Conservation (phyloP, 2,329 filamentous ascomycete species). For the Sporothrix brasiliensis region DNA sequence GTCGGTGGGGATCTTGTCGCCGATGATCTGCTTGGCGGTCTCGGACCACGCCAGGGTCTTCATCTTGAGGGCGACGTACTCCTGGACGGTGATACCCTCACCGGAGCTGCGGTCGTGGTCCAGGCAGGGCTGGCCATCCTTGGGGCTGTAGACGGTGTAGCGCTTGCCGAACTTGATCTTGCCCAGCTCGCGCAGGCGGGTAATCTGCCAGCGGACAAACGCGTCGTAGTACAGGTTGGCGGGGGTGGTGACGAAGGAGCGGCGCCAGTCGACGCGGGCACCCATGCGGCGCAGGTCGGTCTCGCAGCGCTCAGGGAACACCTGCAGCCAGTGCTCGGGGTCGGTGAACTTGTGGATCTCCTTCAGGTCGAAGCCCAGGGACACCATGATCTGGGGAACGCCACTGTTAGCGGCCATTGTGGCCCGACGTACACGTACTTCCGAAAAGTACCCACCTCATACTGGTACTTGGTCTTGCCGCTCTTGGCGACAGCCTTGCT, state of each 20-base stretch:
- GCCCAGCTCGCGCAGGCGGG: conserved; percentile 79
- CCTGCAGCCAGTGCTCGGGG: conserved; percentile 75
- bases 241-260: conserved; percentile 91
- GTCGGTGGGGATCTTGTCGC: conserved; percentile 75
- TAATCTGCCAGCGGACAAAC: conserved; percentile 98
- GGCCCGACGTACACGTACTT: conserved; percentile 5
- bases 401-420: neutral
- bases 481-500: conserved; percentile 89
- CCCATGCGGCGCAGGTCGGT: conserved; percentile 82
- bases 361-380: conserved; percentile 80
- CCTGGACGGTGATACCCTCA: conserved; percentile 81
- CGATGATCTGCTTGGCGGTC: conserved; percentile 69
- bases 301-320: conserved; percentile 79
- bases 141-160: conserved; percentile 54
- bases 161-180: conserved; percentile 88
- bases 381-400: conserved; percentile 69
- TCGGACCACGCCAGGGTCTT: conserved; percentile 88
- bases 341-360: conserved; percentile 95
- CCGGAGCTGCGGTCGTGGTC: conserved; percentile 82
- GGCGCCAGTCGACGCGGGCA: conserved; percentile 87
- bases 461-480: conserved; percentile 93
- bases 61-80: conserved; percentile 91
- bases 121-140: conserved; percentile 85
- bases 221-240: conserved; percentile 96
- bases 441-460: conserved; percentile 48